phyloP scores from a whole-genome alignment of 495 filamentous ascomycete genomes.

The Penicillium herquei region DNA sequence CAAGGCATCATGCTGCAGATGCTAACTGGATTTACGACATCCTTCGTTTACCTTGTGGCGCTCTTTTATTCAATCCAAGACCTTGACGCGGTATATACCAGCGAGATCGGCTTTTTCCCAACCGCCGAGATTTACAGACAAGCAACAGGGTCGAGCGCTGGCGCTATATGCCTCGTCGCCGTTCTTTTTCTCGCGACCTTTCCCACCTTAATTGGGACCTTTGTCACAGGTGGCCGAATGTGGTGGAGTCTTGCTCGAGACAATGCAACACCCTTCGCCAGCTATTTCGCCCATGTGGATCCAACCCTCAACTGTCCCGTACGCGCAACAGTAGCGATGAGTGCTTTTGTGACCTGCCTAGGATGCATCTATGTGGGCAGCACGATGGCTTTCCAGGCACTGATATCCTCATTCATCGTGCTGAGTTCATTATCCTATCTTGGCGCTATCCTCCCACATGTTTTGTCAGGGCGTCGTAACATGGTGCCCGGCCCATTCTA shows the following conservation, averaged over 20 bases:
- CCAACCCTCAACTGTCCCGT: constrained; percentile 55
- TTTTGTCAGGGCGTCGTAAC: constrained; percentile 59
- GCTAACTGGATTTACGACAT: constrained; percentile 56
- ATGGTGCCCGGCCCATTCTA: constrained; percentile 68
- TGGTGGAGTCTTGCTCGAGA: constrained; percentile 79
- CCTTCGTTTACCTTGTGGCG: constrained; percentile 27
- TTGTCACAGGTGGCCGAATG: constrained; percentile 67
- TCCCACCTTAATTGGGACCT: constrained; percentile 59
- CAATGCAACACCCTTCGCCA: constrained; percentile 44
- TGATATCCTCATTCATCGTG: constrained; percentile 73
- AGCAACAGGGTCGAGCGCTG: constrained; percentile 60
- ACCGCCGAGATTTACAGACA: constrained; percentile 72
- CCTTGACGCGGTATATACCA: constrained; percentile 52
- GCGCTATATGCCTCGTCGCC: constrained; percentile 59
- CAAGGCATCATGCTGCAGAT: constrained; percentile 57
- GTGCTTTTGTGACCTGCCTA: constrained; percentile 57
- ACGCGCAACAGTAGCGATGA: constrained; percentile 58
- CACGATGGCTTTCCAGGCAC: constrained; percentile 66
- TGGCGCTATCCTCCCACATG: constrained; percentile 66
- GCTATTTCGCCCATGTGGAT: constrained; percentile 34
- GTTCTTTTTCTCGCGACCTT: constrained; percentile 53
- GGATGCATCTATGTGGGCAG: constrained; percentile 70
- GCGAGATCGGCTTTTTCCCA: constrained; percentile 59
- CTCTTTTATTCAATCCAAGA: constrained; percentile 67
- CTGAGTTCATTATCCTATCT: constrained; percentile 71